These are phyloP conservation scores for Blastomyces emzantsi DNA, from an alignment of 2,329 filamentous ascomycete genomes.

Conservation along the genomic window DNA sequence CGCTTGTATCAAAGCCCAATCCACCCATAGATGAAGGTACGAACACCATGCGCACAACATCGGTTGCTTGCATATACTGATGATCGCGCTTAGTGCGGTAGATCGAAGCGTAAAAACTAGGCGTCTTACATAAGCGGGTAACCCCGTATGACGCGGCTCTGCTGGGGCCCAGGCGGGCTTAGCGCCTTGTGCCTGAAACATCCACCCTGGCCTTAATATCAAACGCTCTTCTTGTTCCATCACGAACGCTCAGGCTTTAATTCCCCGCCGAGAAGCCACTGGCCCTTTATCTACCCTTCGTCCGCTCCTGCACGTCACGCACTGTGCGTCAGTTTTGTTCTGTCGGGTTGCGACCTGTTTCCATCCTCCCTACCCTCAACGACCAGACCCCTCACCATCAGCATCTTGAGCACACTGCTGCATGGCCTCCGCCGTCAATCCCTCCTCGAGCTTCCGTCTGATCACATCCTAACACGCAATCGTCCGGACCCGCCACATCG, in stretches of 20 bases:
- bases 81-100: neutral
- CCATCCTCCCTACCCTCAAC: neutral
- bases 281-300: too few relatives aligned
- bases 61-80: neutral
- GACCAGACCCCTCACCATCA: neutral
- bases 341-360: neutral
- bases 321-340: neutral
- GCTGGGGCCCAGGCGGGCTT: neutral
- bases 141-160: constrained; percentile 2
- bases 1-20: too few relatives aligned
- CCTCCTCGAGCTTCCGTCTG: neutral
- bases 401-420: neutral
- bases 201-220: constrained; percentile 11
- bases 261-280: neutral
- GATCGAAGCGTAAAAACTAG: neutral
- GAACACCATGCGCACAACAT: neutral
- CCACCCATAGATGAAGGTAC: too few relatives aligned
- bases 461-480: neutral
- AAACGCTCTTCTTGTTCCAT: neutral
- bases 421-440: constrained; percentile 1
- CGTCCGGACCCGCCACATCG: neutral
- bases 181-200: constrained; percentile 8
- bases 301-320: neutral
- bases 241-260: constrained; percentile 2
- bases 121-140: neutral